Base-by-base conservation (phyloP, 352 stramenopile species). In the Globisporangium ultimum region DNA sequence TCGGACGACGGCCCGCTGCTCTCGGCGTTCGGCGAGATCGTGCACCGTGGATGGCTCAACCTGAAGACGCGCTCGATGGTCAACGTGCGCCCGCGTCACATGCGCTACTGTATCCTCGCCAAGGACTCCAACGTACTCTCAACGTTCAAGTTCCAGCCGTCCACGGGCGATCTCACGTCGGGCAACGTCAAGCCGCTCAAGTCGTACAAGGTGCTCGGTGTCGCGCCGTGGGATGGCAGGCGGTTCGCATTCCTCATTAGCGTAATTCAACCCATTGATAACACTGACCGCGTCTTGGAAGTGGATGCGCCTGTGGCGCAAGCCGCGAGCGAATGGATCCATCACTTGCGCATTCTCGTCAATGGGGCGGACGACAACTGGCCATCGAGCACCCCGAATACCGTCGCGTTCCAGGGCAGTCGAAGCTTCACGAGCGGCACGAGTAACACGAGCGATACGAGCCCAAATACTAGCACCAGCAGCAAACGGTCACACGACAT, bases 101-200 rank as follows among this genome's bases (percentile, higher is more conserved):
- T 89, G 74, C 84, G 84, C 68, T 94, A 92, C 74, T 91, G 80
- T 66, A 86, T 94, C 32, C 68, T 94, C n/a, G 71, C 72, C 46
- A 64, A 74, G 8, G 79, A 89, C 69, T 76, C 70, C 36, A 66
- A 78, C 48, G 54, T 78, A 64, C 74, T 94, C 40, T 84, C 76
- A 56, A 94, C 84, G 41, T 94, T 92, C 73, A 92, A 92, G 70
- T 92, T 94, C 65, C 84, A 94, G 70, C 84, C 84, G 41, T 91
- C 80, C 42, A 72, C 76, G 14, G 76, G 74, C 48, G 82, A 94
- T 52, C 61, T 92, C 10, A 68, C 76, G 58, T 78, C 73, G 2
- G 68, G 69, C n/a, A 59, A 71, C 13, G 74, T 87, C 43, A 79
- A 85, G 58, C 80, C 82, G n/a, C 57, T 92, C 34, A 76, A 76